These are phyloP conservation scores for Trichoderma aggressivum DNA, from an alignment of 2,329 filamentous ascomycete genomes.

Conservation along the genomic window DNA sequence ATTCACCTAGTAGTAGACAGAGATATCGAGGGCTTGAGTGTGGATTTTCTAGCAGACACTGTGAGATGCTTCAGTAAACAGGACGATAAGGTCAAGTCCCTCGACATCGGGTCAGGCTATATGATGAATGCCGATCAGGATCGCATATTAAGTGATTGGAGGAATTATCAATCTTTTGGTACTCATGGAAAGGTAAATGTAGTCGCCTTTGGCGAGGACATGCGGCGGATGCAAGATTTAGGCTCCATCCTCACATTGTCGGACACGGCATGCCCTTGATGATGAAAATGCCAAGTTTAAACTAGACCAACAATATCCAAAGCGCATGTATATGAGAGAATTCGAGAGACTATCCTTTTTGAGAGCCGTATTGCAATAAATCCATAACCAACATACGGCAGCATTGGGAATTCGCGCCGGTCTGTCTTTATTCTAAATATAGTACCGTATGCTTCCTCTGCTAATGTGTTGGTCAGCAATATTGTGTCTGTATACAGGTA, in stretches of 20 bases:
- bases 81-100: background rate
- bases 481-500: background rate
- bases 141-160: background rate
- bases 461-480: background rate
- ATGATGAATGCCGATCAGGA: background rate
- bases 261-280: background rate
- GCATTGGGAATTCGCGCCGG: background rate
- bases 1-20: background rate
- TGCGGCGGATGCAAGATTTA: background rate
- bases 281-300: background rate
- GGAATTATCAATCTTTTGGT: background rate
- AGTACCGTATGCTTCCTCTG: background rate
- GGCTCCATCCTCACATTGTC: background rate
- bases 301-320: background rate
- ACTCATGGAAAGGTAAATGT: background rate
- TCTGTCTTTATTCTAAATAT: background rate
- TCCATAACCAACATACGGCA: background rate
- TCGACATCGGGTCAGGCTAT: background rate
- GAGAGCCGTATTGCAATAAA: fast-evolving
- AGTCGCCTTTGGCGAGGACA: background rate
- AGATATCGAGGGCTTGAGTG: background rate
- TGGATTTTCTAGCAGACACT: background rate
- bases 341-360: background rate
- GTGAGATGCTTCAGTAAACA: background rate
- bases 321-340: background rate